Conservation (phyloP, 2,329 filamentous ascomycete genomes). For the Cytospora mali region DNA sequence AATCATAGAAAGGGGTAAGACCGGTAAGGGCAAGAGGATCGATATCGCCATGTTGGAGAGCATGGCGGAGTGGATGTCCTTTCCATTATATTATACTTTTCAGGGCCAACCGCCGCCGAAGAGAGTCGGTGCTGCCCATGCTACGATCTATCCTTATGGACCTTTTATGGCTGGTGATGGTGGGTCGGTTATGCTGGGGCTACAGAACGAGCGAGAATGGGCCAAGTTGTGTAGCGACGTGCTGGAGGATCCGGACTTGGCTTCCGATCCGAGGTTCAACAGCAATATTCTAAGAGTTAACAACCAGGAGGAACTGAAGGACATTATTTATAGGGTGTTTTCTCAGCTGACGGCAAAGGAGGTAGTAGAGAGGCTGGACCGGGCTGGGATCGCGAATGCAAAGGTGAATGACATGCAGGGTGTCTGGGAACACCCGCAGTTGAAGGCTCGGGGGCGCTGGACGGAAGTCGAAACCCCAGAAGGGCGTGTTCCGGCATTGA, state of each 20-base stretch:
- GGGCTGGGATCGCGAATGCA: constrained; percentile 56
- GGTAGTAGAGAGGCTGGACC: constrained; percentile 47
- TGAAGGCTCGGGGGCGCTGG: constrained; percentile 54
- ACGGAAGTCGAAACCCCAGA: constrained; percentile 50
- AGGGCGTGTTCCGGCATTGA: constrained; percentile 50
- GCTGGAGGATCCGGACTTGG: constrained; percentile 45
- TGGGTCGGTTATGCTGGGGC: constrained; percentile 55
- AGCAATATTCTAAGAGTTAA: constrained; percentile 49
- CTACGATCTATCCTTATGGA: constrained; percentile 59
- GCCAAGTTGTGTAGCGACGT: constrained; percentile 50
- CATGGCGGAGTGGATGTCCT: constrained; percentile 62
- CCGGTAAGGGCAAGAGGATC: constrained; percentile 50
- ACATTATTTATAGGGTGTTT: constrained; percentile 50
- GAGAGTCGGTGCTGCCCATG: constrained; percentile 54
- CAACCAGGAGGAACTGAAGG: constrained; percentile 49
- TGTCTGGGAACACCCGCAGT: constrained; percentile 57
- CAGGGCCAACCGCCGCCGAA: constrained; percentile 46
- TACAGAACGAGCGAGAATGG: constrained; percentile 63
- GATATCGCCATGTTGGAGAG: constrained; percentile 62
- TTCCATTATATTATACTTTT: constrained; percentile 57
- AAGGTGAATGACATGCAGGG: constrained; percentile 57
- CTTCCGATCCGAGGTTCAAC: constrained; percentile 49
- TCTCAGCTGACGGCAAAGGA: constrained; percentile 41
- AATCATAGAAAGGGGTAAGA: constrained; percentile 50
- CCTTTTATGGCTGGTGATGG: constrained; percentile 53